Percentiles rank a stretch among this genome's conserved stretches.
Conservation (phyloP, 169 alveolate genomes). For the Plasmodium adleri region DNA sequence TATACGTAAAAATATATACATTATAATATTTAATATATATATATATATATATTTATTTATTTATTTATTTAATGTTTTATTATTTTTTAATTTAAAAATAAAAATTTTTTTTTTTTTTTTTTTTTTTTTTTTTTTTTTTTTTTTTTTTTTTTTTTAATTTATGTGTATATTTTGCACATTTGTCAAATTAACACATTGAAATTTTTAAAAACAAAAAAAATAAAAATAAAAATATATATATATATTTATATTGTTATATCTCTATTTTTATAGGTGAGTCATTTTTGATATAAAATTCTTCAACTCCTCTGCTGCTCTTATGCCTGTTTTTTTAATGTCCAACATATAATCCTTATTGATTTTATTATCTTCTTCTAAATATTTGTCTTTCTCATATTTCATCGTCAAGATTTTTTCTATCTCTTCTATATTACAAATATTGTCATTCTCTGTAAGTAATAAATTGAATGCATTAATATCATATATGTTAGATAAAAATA, state of each 20-base stretch:
- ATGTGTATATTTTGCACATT: too few relatives aligned
- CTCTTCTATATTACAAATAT: constrained; percentile 66
- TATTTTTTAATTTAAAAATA: too few relatives aligned
- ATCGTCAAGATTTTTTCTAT: constrained; percentile 52
- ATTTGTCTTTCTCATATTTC: constrained; percentile 16
- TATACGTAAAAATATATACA: background rate
- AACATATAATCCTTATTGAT: constrained; percentile 11
- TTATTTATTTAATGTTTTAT: too few relatives aligned
- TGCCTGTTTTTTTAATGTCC: constrained; percentile 52
- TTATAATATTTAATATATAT: too few relatives aligned
- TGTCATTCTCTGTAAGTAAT: constrained; percentile 54
- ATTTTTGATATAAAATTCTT: constrained; percentile 46
- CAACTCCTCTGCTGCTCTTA: constrained; percentile 60
- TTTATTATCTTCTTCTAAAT: background rate
- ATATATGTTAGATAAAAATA: constrained; percentile 41
- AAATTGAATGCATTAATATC: constrained; percentile 42
- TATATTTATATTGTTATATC: background rate
- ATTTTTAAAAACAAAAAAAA: background rate
- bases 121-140: too few relatives aligned
- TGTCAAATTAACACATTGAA: background rate
- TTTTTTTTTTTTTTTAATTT: too few relatives aligned
- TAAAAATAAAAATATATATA: background rate
- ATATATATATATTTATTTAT: too few relatives aligned
- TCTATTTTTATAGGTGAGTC: constrained; percentile 10
- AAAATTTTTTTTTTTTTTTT: too few relatives aligned